These are phyloP conservation scores for Plasmodium sp. DNA, from an alignment of 169 alveolate species.

Conservation along the genomic window DNA sequence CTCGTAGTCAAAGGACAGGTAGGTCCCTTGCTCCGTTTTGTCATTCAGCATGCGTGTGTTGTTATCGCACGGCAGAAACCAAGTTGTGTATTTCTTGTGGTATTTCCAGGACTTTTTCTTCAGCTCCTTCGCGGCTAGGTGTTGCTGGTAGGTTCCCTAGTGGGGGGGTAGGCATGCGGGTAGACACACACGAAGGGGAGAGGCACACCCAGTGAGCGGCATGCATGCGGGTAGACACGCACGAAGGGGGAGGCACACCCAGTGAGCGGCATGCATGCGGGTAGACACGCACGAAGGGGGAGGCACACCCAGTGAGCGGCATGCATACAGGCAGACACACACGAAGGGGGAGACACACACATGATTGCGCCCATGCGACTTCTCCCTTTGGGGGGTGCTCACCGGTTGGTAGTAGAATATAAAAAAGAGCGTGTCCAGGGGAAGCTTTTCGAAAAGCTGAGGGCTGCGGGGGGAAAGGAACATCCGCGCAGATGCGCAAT, in stretches of 20 bases:
- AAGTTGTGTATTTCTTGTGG: constrained; percentile 76
- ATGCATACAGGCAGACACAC: background rate
- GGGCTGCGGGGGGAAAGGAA: constrained; percentile 18
- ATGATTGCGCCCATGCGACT: background rate
- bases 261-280: background rate
- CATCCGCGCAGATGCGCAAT: background rate
- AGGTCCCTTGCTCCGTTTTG: constrained; percentile 66
- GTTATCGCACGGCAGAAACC: constrained; percentile 77
- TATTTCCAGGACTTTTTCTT: constrained; percentile 77
- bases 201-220: no score
- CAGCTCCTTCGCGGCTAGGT: constrained; percentile 79
- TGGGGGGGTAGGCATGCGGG: background rate
- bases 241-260: background rate
- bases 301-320: no score
- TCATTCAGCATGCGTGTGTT: constrained; percentile 15
- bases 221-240: background rate
- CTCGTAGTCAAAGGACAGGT: constrained; percentile 71
- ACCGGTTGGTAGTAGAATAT: constrained; percentile 80
- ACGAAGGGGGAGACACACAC: background rate
- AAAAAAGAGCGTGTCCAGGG: constrained; percentile 80
- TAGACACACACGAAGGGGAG: background rate
- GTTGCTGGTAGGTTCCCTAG: constrained; percentile 78
- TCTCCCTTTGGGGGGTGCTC: background rate
- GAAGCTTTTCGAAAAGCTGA: constrained; percentile 62
- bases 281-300: no score